Percentiles rank a stretch among this genome's conserved stretches.
These are phyloP conservation scores for Volvariella surrecta DNA, from an alignment of 1,284 basidiomycete genomes.

Conservation along the genomic window DNA sequence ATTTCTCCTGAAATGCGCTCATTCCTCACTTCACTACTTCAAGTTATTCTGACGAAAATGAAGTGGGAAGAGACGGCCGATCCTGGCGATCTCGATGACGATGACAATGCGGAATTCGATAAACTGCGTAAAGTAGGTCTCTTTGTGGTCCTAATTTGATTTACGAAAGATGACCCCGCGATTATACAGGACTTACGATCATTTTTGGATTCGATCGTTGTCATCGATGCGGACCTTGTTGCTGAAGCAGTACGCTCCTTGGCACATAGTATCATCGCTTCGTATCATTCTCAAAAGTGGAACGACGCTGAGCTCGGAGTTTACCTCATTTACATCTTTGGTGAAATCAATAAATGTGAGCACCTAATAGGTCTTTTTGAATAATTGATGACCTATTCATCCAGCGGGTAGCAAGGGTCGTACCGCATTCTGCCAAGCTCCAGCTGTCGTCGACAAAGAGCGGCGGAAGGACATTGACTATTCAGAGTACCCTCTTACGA, in stretches of 20 bases:
- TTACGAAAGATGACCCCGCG: not conserved
- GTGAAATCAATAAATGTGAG: slow-evolving; percentile 82
- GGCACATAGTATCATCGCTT: slow-evolving; percentile 64
- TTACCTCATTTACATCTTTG: slow-evolving; percentile 89
- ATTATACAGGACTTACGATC: slow-evolving; percentile 65
- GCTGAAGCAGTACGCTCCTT: slow-evolving; percentile 65
- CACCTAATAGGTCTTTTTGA: slow-evolving; percentile 2
- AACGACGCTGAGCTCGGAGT: slow-evolving; percentile 91
- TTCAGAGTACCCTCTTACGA: slow-evolving; percentile 79
- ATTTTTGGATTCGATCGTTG: slow-evolving; percentile 76
- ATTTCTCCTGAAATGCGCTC: slow-evolving; percentile 67
- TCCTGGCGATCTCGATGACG: slow-evolving; percentile 81
- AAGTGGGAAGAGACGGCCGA: slow-evolving; percentile 88
- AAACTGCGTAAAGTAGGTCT: slow-evolving; percentile 70
- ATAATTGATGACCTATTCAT: slow-evolving; percentile 6
- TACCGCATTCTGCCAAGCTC: slow-evolving; percentile 65
- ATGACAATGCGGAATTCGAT: slow-evolving; percentile 82
- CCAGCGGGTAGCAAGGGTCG: slow-evolving; percentile 67
- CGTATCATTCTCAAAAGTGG: slow-evolving; percentile 73
- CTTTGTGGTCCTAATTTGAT: slow-evolving; percentile 7
- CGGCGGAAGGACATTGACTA: slow-evolving; percentile 68
- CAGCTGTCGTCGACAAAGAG: slow-evolving; percentile 50
- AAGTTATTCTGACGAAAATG: slow-evolving; percentile 79
- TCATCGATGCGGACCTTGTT: slow-evolving; percentile 78
- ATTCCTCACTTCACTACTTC: slow-evolving; percentile 77